Evolutionary conservation across 352 stramenopile species (phyloP).

Genomic region (Thalassiosira allenii): DNA sequence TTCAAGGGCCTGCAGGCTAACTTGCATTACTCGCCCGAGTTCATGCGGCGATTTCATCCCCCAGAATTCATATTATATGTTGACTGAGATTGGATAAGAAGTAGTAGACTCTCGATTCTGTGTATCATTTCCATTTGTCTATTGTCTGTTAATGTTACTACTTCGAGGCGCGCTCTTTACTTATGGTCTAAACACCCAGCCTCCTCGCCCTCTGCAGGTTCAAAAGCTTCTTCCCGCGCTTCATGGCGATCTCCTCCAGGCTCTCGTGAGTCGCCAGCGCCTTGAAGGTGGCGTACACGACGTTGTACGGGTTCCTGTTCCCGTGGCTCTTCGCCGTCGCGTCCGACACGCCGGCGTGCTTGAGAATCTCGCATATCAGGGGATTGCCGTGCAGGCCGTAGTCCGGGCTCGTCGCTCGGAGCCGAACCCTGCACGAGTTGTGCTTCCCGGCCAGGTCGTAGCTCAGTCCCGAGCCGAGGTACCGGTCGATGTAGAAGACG

Average conservation of each 20-base stretch:
- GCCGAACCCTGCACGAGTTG: constrained; percentile 93
- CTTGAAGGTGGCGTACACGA: constrained; percentile 95
- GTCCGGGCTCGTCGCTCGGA: constrained; percentile 83
- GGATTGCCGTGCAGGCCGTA: constrained; percentile 78
- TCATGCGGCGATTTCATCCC: too few species aligned
- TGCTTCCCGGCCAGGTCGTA: constrained; percentile 93
- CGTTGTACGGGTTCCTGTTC: constrained; percentile 93
- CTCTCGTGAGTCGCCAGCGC: constrained; percentile 93
- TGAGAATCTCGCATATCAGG: constrained; percentile 85
- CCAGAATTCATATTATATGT: too few species aligned
- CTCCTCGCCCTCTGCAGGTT: constrained; percentile 79
- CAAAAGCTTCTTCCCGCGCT: constrained; percentile 88
- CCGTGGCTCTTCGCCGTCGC: constrained; percentile 92
- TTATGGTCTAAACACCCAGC: constrained; percentile 64
- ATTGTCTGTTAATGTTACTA: too few species aligned
- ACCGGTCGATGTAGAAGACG: constrained; percentile 95
- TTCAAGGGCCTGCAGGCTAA: too few species aligned
- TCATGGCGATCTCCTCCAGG: constrained; percentile 92
- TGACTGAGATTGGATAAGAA: too few species aligned
- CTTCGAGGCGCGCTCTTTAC: too few species aligned
- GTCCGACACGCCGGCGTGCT: constrained; percentile 92
- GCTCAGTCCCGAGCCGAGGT: constrained; percentile 90
- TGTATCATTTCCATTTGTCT: too few species aligned
- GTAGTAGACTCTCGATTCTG: too few species aligned
- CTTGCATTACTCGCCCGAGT: too few species aligned